Percentiles rank a stretch among this genome's conserved stretches.
These are phyloP conservation scores for Sutorius australiensis DNA, from an alignment of 768 basidiomycete genomes.

Conservation along the genomic window DNA sequence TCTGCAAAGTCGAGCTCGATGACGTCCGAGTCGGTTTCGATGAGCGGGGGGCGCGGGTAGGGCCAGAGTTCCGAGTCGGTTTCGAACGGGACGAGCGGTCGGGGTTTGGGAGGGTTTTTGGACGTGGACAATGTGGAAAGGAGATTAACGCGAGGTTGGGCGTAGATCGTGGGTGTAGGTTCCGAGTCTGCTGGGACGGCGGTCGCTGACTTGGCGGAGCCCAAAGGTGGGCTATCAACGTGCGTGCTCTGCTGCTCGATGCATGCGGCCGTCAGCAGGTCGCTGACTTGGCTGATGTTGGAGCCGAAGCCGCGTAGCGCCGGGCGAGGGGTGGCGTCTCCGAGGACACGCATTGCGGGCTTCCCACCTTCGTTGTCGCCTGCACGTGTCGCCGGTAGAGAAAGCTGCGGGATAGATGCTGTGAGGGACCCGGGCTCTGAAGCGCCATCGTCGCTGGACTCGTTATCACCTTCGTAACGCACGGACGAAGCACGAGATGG, in stretches of 20 bases:
- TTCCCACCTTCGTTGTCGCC: slow-evolving; percentile 20
- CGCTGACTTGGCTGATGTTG: slow-evolving; percentile 30
- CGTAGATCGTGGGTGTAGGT: slow-evolving; percentile 11
- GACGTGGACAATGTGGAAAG: slow-evolving; percentile 8
- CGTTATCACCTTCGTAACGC: slow-evolving; percentile 59
- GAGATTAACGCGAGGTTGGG: slow-evolving; percentile 7
- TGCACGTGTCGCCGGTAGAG: slow-evolving; percentile 15
- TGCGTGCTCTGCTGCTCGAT: slow-evolving; percentile 16
- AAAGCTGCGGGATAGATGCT: slow-evolving; percentile 37
- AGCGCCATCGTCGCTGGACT: slow-evolving; percentile 35
- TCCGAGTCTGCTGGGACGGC: slow-evolving; percentile 2
- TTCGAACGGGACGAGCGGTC: slow-evolving; percentile 57
- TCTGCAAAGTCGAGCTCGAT: slow-evolving; percentile 76
- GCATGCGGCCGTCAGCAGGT: slow-evolving; percentile 25
- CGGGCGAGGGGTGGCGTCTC: slow-evolving; percentile 65
- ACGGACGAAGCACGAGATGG: slow-evolving; percentile 37
- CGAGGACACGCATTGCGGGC: slow-evolving; percentile 21
- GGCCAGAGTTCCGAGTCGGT: slow-evolving; percentile 71
- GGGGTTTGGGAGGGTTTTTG: slow-evolving; percentile 26
- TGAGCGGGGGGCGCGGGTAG: slow-evolving; percentile 48
- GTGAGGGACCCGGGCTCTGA: slow-evolving; percentile 39
- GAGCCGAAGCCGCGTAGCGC: slow-evolving; percentile 35
- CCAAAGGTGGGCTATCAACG: slow-evolving; percentile 1
- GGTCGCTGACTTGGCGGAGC: neutral
- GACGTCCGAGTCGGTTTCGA: slow-evolving; percentile 49